Evolutionary conservation across 805 yeast genomes (phyloP).

Genomic region (Saccharomycopsis sp.): DNA sequence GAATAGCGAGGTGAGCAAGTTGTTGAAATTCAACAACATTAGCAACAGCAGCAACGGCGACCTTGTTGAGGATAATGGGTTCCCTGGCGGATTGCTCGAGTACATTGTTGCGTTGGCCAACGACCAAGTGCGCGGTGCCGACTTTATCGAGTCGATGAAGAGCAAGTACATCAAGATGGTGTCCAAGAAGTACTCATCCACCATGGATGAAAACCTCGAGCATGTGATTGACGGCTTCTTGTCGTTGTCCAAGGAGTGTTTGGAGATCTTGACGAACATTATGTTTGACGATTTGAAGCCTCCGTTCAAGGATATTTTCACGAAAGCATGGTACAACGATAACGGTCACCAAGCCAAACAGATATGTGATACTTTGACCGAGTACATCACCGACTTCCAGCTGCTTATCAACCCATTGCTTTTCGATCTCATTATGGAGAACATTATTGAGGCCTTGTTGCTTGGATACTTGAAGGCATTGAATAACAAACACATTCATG

Average conservation of each 20-base stretch:
- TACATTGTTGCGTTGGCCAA: constrained; percentile 77
- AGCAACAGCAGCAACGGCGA: constrained; percentile 29
- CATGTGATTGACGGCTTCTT: constrained; percentile 74
- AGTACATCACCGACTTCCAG: constrained; percentile 60
- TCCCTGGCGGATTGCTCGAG: constrained; percentile 72
- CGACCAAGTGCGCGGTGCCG: constrained; percentile 69
- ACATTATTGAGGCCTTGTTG: constrained; percentile 42
- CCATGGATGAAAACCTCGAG: constrained; percentile 49
- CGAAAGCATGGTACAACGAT: constrained; percentile 61
- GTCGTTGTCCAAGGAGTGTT: constrained; percentile 57
- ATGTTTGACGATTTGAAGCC: constrained; percentile 64
- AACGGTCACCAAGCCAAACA: constrained; percentile 47
- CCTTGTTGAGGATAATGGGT: constrained; percentile 29
- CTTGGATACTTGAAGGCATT: constrained; percentile 42
- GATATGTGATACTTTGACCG: constrained; percentile 64
- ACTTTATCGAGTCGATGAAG: constrained; percentile 59
- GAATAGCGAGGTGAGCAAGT: constrained; percentile 40
- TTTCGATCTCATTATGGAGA: constrained; percentile 45
- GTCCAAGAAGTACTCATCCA: constrained; percentile 49
- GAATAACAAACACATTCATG: constrained; percentile 32
- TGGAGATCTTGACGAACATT: constrained; percentile 45
- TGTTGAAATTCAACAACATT: constrained; percentile 24
- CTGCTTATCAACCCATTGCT: constrained; percentile 43
- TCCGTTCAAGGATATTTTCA: constrained; percentile 53
- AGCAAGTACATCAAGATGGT: constrained; percentile 58